Conservation (phyloP, 2,329 filamentous ascomycete genomes). For the Fusarium guadeloupense region DNA sequence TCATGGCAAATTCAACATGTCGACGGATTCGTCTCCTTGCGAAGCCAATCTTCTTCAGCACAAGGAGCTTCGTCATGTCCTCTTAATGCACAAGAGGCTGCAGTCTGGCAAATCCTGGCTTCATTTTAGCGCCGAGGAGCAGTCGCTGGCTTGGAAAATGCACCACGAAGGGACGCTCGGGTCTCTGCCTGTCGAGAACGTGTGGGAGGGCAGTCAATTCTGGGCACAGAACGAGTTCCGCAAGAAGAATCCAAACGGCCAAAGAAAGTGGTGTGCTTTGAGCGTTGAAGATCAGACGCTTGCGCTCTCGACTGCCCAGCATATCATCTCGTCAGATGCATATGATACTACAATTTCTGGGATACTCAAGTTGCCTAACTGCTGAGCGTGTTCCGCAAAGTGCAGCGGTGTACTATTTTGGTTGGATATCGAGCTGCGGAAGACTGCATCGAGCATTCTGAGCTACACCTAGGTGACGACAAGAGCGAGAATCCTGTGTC, state of each 20-base stretch:
- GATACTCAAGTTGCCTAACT: not conserved
- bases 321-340: not conserved
- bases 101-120: not conserved
- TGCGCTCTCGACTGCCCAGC: not conserved
- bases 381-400: not conserved
- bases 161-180: not conserved
- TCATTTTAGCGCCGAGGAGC: not conserved
- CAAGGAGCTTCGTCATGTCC: not conserved
- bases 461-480: not conserved
- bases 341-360: not conserved
- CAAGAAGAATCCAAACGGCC: too few species aligned
- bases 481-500: not conserved
- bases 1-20: conserved; percentile 5
- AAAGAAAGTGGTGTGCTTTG: not conserved
- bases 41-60: not conserved
- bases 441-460: not conserved
- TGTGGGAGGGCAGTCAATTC: too few species aligned
- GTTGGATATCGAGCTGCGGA: not conserved
- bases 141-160: not conserved
- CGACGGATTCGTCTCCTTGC: conserved; percentile 1
- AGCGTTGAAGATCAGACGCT: not conserved
- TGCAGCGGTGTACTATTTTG: not conserved
- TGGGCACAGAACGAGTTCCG: too few species aligned
- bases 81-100: not conserved
- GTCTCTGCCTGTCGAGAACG: too few species aligned